phyloP scores from a whole-genome alignment of 2,329 filamentous ascomycete genomes.

The Chrysosporium queenslandicum region DNA sequence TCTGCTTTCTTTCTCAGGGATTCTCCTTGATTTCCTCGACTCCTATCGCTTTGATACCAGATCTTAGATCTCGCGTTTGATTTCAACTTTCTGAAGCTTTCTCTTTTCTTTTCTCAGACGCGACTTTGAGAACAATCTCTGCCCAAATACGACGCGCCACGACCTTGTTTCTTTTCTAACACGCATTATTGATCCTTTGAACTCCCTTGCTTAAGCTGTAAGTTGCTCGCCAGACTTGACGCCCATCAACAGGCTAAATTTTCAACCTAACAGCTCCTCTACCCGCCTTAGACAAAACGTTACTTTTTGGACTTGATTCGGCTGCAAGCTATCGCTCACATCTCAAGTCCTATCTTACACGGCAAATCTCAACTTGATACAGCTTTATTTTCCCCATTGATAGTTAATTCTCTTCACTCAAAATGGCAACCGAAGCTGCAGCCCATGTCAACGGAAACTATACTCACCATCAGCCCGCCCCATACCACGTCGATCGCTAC shows the following conservation, averaged over 20 bases:
- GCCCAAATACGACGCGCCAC: neutral
- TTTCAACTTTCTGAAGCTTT: conserved; percentile 17
- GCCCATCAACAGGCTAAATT: neutral
- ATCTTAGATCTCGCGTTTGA: neutral
- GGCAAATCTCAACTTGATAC: neutral
- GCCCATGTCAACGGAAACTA: conserved; percentile 35
- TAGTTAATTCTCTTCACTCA: conserved; percentile 9
- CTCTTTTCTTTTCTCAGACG: conserved; percentile 15
- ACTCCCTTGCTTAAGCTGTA: neutral
- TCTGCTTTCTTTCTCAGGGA: conserved; percentile 6
- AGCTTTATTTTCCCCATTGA: neutral
- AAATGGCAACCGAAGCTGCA: conserved; percentile 28
- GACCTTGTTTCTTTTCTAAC: neutral
- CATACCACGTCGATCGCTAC: conserved; percentile 30
- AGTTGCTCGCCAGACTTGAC: neutral
- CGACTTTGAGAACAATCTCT: neutral
- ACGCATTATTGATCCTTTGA: neutral
- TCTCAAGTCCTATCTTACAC: neutral
- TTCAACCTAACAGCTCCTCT: neutral
- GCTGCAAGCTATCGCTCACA: neutral
- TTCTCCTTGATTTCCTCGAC: conserved; percentile 13
- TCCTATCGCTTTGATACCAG: conserved; percentile 2
- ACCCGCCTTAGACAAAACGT: neutral
- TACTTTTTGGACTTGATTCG: neutral
- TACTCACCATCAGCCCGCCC: conserved; percentile 26